Percentiles rank a stretch among this genome's conserved stretches.
Evolutionary conservation across 2,329 filamentous ascomycete species (phyloP).

Genomic region (Ophiocordyceps camponoti-rufipedis): DNA sequence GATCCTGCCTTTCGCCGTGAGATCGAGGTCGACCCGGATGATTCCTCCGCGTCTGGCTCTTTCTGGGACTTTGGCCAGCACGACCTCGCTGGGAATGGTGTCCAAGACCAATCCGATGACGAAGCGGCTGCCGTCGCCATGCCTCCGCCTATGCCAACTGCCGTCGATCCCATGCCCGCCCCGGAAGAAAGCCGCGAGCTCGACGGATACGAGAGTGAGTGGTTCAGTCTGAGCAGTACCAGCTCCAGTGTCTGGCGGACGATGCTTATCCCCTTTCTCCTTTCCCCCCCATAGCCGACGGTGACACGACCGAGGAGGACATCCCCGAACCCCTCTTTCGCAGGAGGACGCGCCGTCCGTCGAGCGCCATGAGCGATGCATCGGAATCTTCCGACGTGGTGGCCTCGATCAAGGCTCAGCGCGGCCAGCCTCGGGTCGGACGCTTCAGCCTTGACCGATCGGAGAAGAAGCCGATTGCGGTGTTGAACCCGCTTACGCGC

Average conservation of each 20-base stretch:
- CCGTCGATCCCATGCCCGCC: slow-evolving; percentile 9
- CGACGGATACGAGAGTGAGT: slow-evolving; percentile 44
- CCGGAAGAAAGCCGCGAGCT: slow-evolving; percentile 22
- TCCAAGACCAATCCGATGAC: slow-evolving; percentile 19
- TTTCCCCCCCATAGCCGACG: slow-evolving; percentile 29
- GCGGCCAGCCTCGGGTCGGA: slow-evolving; percentile 34
- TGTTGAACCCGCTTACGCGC: slow-evolving; percentile 35
- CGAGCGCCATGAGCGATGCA: slow-evolving; percentile 16
- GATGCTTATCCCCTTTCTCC: slow-evolving; percentile 16
- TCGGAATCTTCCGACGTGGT: slow-evolving; percentile 32
- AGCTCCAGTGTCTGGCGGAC: slow-evolving; percentile 3
- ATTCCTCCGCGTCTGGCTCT: slow-evolving; percentile 36
- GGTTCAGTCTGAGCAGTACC: not conserved
- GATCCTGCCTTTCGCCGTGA: slow-evolving; percentile 56
- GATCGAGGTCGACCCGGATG: slow-evolving; percentile 50
- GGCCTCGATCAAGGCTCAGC: slow-evolving; percentile 24
- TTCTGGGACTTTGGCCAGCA: slow-evolving; percentile 46
- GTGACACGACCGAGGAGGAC: slow-evolving; percentile 44
- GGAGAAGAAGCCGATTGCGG: slow-evolving; percentile 37
- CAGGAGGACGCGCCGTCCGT: slow-evolving; percentile 27
- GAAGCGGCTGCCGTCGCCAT: slow-evolving; percentile 25
- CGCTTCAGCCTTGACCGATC: slow-evolving; percentile 35
- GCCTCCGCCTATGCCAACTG: slow-evolving; percentile 4
- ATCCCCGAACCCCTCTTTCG: slow-evolving; percentile 28
- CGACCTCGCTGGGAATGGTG: slow-evolving; percentile 18